Evolutionary conservation across 306 rosid genomes (phyloP).

Genomic region (Vigna angularis): DNA sequence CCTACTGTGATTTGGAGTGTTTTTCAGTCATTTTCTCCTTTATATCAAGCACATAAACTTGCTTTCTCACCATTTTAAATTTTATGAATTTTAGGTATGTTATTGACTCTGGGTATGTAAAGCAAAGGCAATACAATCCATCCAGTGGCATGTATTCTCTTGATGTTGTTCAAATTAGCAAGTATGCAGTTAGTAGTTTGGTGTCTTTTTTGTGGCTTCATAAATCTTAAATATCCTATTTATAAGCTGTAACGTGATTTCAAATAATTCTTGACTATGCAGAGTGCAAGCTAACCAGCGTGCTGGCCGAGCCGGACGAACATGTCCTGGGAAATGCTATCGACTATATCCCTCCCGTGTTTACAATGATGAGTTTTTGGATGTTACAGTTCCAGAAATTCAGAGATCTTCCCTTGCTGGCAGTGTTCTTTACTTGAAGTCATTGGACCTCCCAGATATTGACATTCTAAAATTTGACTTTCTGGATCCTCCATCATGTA

Average conservation of each 20-base stretch:
- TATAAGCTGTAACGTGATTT: neutral
- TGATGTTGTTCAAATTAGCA: conserved; percentile 97
- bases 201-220: conserved; percentile 31
- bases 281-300: conserved; percentile 99
- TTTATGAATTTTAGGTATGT: conserved; percentile 73
- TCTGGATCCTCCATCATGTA: conserved; percentile 89
- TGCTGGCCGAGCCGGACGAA: conserved; percentile 98
- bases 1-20: conserved; percentile 21
- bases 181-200: conserved; percentile 58
- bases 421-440: conserved; percentile 94
- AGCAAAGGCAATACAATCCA: conserved; percentile 96
- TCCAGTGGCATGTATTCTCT: conserved; percentile 97
- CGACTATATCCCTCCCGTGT: conserved; percentile 76
- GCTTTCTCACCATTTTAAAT: conserved; percentile 21
- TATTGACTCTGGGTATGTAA: conserved; percentile 95
- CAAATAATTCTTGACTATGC: conserved; percentile 44
- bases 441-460: conserved; percentile 92
- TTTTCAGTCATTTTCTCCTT: conserved; percentile 24
- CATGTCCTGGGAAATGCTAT: conserved; percentile 96
- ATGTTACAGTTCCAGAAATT: conserved; percentile 94
- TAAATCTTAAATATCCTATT: conserved; percentile 6
- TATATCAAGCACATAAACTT: conserved; percentile 31
- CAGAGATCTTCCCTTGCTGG: conserved; percentile 96
- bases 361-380: conserved; percentile 80
- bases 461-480: conserved; percentile 93